Conservation (phyloP, 345 rosid species). For the Salix viminalis region DNA sequence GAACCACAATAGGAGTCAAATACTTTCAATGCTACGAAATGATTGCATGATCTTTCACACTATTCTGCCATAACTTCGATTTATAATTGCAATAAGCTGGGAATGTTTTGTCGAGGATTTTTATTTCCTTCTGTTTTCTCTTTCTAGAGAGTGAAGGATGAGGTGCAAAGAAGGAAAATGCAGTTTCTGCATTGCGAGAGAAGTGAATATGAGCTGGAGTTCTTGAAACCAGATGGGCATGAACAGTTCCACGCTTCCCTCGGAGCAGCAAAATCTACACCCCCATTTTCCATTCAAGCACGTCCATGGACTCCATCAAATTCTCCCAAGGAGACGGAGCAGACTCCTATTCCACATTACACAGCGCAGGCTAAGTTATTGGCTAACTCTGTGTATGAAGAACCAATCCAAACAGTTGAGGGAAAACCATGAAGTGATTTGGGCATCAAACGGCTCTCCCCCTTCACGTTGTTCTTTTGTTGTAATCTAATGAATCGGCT, state of each 20-base stretch:
- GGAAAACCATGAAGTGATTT: slow-evolving; percentile 14
- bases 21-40: neutral
- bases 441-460: neutral
- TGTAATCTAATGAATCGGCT: slow-evolving; percentile 9
- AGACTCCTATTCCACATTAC: neutral
- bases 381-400: slow-evolving; percentile 18
- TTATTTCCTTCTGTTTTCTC: neutral
- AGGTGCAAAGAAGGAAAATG: slow-evolving; percentile 56
- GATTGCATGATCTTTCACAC: neutral
- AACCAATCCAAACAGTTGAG: slow-evolving; percentile 17
- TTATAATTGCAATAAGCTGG: neutral
- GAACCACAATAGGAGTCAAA: neutral
- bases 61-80: neutral
- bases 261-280: slow-evolving; percentile 24
- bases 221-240: slow-evolving; percentile 44
- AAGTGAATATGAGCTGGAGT: slow-evolving; percentile 26
- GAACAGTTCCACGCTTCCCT: slow-evolving; percentile 57
- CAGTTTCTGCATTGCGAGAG: slow-evolving; percentile 21
- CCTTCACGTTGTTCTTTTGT: neutral
- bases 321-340: slow-evolving; percentile 18
- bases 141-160: slow-evolving; percentile 71
- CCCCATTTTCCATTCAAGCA: slow-evolving; percentile 22
- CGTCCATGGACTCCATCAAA: slow-evolving; percentile 8
- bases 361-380: slow-evolving; percentile 18
- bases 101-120: neutral